phyloP scores from a whole-genome alignment of 495 filamentous ascomycete genomes.

The Penicillium psychrofluorescens region DNA sequence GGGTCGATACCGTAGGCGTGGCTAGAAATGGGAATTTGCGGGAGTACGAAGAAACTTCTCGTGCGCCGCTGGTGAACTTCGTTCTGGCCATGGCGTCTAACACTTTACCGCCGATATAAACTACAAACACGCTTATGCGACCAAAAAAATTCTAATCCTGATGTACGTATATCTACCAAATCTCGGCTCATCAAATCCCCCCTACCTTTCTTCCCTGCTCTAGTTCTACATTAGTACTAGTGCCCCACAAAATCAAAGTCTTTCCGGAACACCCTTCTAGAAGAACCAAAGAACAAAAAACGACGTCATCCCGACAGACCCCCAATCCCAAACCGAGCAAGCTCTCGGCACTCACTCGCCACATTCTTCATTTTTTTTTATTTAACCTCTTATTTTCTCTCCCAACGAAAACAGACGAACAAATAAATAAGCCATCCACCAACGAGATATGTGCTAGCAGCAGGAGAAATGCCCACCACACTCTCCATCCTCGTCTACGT shows the following conservation, averaged over 20 bases:
- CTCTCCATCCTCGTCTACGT: conserved; percentile 15
- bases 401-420: background rate
- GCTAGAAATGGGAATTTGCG: conserved; percentile 53
- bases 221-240: no score
- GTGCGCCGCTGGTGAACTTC: conserved; percentile 39
- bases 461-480: conserved; percentile 7
- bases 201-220: no score
- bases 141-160: no score
- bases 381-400: no score
- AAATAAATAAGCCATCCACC: background rate
- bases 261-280: conserved; percentile 7
- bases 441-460: no score
- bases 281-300: background rate
- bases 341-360: background rate
- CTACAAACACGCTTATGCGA: no score
- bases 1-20: conserved; percentile 42
- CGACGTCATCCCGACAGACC: conserved; percentile 7
- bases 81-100: conserved; percentile 35
- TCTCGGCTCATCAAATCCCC: no score
- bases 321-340: background rate
- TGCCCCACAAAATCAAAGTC: no score
- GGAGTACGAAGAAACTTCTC: conserved; percentile 44
- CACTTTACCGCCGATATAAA: no score
- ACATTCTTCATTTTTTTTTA: background rate
- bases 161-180: no score